Evolutionary conservation across 306 rosid genomes (phyloP), one percentile per base, ranked within the genome.

Genomic region (Quercus alba): DNA sequence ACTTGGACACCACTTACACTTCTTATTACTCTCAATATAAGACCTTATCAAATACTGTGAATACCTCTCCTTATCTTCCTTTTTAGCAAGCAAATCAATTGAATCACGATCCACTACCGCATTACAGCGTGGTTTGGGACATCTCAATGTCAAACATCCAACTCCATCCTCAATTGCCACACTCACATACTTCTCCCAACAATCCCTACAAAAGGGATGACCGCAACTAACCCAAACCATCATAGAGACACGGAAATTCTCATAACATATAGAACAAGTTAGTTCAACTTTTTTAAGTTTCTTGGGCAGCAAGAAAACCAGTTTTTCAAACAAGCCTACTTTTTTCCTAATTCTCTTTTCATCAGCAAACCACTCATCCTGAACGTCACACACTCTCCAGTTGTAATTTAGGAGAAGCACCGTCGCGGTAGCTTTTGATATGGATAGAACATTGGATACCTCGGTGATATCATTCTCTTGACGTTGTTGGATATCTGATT

Each of bases 1-100:
- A 9, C 68, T 41, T 1, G 80, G 83, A 54, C 86, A 83, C 80
- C 83, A 78, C 75, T 78, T 83, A 9, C 15, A 8, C 1, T 52
- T 61, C 74, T 35, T 70, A 7, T 19, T 83, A 15, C n/a, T 74
- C n/a, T 83, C 86, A 0, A 83, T 76, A 3, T 51, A 78, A n/a
- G 75, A 83, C 4, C 74, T 33, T 0, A 83, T 2, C 4, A 83
- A 4, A 57, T 38, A 78, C 1, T 1, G 5, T 20, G 44, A 57
- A 13, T 83, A 83, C 62, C 46, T 75, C 15, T 25, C 7, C 9
- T 15, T 70, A n/a, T n/a, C 46, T 3, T 38, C 23, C 56, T 54
- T 31, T 14, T 18, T 51, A 2, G 77, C 61, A 4, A 79, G 23
- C 52, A 23, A 23, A 0, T 3, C 33, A 30, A 83, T 70, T 72